These are phyloP conservation scores for Rickenella mellea DNA, from an alignment of 768 basidiomycete species.

Conservation along the genomic window DNA sequence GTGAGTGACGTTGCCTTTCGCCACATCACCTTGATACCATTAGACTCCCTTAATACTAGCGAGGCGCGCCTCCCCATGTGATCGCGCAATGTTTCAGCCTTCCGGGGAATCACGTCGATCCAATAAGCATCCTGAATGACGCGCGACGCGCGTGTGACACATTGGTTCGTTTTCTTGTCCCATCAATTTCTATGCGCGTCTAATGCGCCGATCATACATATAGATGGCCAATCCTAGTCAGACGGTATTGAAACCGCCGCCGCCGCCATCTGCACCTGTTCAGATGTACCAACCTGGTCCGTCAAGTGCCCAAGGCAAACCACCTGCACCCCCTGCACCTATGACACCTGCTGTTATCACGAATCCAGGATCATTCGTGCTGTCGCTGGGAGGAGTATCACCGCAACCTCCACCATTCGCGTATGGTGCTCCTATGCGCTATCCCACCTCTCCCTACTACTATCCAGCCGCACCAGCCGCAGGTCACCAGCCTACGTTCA, in stretches of 20 bases:
- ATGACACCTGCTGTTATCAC: constrained; percentile 45
- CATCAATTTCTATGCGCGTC: constrained; percentile 2
- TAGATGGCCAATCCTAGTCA: constrained; percentile 71
- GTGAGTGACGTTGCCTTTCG: constrained; percentile 34
- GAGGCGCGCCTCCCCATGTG: constrained; percentile 53
- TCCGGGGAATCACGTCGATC: constrained; percentile 63
- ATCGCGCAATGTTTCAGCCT: constrained; percentile 75
- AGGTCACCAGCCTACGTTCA: constrained; percentile 8
- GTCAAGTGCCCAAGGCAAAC: constrained; percentile 18
- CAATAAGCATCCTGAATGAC: constrained; percentile 61
- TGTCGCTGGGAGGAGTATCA: constrained; percentile 41
- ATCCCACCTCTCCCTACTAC: constrained; percentile 14
- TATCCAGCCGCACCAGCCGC: constrained; percentile 16
- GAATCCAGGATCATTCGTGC: constrained; percentile 64
- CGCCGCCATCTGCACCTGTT: constrained; percentile 20
- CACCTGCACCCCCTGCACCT: constrained; percentile 19
- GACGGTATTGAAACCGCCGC: constrained; percentile 46
- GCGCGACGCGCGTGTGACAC: constrained; percentile 74
- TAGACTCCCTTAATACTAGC: constrained; percentile 29
- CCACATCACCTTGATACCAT: constrained; percentile 3
- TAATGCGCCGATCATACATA: constrained; percentile 9
- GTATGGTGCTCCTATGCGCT: constrained; percentile 12
- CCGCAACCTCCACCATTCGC: constrained; percentile 18
- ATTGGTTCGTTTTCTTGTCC: constrained; percentile 36
- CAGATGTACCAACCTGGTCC: constrained; percentile 18